These are phyloP conservation scores for Russula olivacea DNA, from an alignment of 768 basidiomycete genomes.

Conservation along the genomic window DNA sequence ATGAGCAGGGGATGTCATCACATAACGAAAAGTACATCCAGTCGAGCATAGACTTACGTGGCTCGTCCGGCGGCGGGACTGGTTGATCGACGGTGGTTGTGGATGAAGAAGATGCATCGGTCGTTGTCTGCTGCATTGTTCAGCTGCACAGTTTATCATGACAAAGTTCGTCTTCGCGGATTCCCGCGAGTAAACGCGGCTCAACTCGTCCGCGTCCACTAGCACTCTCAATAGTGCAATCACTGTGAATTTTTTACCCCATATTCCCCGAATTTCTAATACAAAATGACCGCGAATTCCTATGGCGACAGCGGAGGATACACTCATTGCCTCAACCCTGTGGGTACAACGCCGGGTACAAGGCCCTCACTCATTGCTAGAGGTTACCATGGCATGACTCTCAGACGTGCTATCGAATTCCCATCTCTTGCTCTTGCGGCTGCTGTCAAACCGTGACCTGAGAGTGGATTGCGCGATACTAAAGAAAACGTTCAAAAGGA, in stretches of 20 bases:
- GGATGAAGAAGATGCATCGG: slow-evolving; percentile 35
- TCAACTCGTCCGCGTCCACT: neutral
- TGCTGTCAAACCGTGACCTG: slow-evolving; percentile 73
- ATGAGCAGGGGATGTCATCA: slow-evolving; percentile 23
- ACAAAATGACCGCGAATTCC: slow-evolving; percentile 72
- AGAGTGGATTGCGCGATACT: slow-evolving; percentile 71
- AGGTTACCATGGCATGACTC: slow-evolving; percentile 93
- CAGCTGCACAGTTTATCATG: slow-evolving; percentile 67
- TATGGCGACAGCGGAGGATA: slow-evolving; percentile 99
- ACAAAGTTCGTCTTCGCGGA: slow-evolving; percentile 53
- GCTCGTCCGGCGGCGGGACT: slow-evolving; percentile 25
- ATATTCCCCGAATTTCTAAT: slow-evolving; percentile 40
- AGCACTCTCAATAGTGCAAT: too few species aligned
- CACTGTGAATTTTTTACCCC: too few species aligned
- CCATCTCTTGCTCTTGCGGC: slow-evolving; percentile 74
- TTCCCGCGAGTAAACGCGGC: slow-evolving; percentile 8
- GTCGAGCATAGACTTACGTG: slow-evolving; percentile 10
- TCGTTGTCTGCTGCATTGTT: slow-evolving; percentile 50
- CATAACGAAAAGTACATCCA: neutral
- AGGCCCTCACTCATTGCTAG: slow-evolving; percentile 84
- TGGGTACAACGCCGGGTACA: too few species aligned
- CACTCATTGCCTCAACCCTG: slow-evolving; percentile 93
- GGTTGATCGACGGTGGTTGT: slow-evolving; percentile 29
- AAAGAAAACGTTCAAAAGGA: slow-evolving; percentile 85
- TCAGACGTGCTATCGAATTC: slow-evolving; percentile 97